phyloP scores from a whole-genome alignment of 129 eudicot genomes.

The Flaveria ramosissima region DNA sequence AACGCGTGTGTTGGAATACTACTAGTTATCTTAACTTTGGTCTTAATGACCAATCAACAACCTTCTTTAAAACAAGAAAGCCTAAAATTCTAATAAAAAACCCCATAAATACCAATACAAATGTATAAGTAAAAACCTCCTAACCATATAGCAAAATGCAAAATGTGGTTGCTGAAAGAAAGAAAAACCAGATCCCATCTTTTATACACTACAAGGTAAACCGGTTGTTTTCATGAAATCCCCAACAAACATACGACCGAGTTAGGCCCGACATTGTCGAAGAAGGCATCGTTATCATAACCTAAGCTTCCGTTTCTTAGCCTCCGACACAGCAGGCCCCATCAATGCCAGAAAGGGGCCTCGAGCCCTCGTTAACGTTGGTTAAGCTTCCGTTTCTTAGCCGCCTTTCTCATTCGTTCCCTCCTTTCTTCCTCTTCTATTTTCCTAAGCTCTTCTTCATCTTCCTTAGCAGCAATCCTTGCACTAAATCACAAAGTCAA shows the following conservation, averaged over 20 bases:
- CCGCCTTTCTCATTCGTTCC: constrained; percentile 32
- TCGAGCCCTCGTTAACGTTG: constrained; percentile 21
- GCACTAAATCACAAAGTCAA: constrained; percentile 50
- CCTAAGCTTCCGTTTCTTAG: constrained; percentile 28
- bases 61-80: too few species aligned
- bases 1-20: too few species aligned
- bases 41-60: too few species aligned
- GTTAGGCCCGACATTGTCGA: not conserved
- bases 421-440: constrained; percentile 64
- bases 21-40: too few species aligned
- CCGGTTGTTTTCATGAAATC: constrained; percentile 16
- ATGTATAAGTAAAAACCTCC: not conserved
- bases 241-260: constrained; percentile 16
- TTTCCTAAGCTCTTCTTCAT: constrained; percentile 69
- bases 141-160: not conserved
- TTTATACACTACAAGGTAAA: constrained; percentile 10
- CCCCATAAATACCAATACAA: not conserved
- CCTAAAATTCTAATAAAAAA: too few species aligned
- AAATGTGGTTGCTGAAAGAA: constrained; percentile 15
- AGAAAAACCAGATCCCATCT: constrained; percentile 29
- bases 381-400: constrained; percentile 34
- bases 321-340: constrained; percentile 24
- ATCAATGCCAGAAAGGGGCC: not conserved
- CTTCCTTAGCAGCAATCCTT: constrained; percentile 66
- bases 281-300: constrained; percentile 8